Evolutionary conservation across 345 rosid species (phyloP).

Genomic region (Pistacia integerrima): DNA sequence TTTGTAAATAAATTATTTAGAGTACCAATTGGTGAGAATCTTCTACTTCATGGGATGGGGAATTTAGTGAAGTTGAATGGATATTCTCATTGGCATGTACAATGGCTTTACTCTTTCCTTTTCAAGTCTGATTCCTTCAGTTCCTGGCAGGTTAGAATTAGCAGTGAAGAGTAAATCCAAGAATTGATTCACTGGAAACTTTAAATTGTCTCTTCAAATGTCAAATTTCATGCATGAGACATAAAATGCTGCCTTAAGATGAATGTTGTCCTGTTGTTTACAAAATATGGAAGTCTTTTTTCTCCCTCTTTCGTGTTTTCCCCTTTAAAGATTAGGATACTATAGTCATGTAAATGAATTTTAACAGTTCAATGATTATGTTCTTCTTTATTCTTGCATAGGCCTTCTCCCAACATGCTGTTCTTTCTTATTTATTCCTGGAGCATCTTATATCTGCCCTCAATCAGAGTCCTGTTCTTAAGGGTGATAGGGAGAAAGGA

Average conservation of each 20-base stretch:
- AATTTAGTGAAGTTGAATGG: slow-evolving; percentile 4
- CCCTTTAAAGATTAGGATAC: neutral
- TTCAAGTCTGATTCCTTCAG: neutral
- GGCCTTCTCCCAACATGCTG: slow-evolving; percentile 86
- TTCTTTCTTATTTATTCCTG: slow-evolving; percentile 73
- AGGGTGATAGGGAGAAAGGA: slow-evolving; percentile 64
- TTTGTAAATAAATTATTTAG: neutral
- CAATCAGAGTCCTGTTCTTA: slow-evolving; percentile 55
- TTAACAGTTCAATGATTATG: slow-evolving; percentile 5
- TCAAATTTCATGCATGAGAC: neutral
- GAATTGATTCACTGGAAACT: neutral
- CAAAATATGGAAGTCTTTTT: neutral
- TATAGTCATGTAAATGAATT: neutral
- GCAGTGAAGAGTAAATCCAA: too few species aligned
- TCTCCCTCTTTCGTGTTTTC: neutral
- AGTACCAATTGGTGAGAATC: neutral
- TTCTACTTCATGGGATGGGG: neutral
- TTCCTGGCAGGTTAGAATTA: too few species aligned
- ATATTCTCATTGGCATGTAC: neutral
- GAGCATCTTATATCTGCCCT: slow-evolving; percentile 79
- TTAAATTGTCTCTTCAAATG: neutral
- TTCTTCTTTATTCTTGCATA: slow-evolving; percentile 29
- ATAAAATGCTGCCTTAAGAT: neutral
- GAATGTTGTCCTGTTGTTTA: slow-evolving; percentile 13
- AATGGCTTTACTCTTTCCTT: neutral